These are phyloP conservation scores for Paramecium primaurelia DNA, from an alignment of 73 alveolate species.

Conservation along the genomic window DNA sequence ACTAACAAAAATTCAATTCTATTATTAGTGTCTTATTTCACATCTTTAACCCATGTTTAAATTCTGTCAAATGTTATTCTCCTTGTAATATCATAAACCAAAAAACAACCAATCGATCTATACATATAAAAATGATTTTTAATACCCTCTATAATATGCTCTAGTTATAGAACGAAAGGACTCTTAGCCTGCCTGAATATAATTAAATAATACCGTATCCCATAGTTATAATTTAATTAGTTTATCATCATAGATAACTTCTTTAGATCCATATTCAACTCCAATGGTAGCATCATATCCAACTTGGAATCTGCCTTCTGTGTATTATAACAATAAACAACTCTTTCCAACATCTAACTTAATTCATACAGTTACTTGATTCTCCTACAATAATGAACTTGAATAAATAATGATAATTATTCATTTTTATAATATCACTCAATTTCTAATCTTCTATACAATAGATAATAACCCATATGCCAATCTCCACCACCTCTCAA, in stretches of 20 bases:
- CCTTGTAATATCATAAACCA: conserved; percentile 76
- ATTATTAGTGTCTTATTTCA: background rate
- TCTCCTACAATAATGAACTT: conserved; percentile 62
- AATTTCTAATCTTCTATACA: conserved; percentile 92
- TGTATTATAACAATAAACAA: conserved; percentile 72
- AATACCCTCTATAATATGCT: conserved; percentile 61
- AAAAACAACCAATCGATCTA: conserved; percentile 77
- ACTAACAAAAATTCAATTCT: conserved; percentile 59
- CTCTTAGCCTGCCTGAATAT: conserved; percentile 61
- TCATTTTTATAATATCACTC: conserved; percentile 54
- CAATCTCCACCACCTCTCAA: conserved; percentile 99
- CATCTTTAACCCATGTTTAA: conserved; percentile 69
- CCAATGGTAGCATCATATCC: conserved; percentile 82
- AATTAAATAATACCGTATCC: conserved; percentile 76
- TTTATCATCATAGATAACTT: conserved; percentile 66
- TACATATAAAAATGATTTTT: conserved; percentile 42
- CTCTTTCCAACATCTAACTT: conserved; percentile 81
- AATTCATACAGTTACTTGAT: conserved; percentile 41
- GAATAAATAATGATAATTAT: conserved; percentile 55
- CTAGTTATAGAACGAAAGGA: conserved; percentile 61
- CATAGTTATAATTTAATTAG: conserved; percentile 77
- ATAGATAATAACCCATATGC: conserved; percentile 96
- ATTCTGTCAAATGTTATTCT: conserved; percentile 71
- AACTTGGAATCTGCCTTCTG: conserved; percentile 73
- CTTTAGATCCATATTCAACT: conserved; percentile 81